Percentiles rank a stretch among this genome's conserved stretches.
These are phyloP conservation scores for Scedosporium dehoogii DNA, from an alignment of 2,329 filamentous ascomycete genomes.

Conservation along the genomic window DNA sequence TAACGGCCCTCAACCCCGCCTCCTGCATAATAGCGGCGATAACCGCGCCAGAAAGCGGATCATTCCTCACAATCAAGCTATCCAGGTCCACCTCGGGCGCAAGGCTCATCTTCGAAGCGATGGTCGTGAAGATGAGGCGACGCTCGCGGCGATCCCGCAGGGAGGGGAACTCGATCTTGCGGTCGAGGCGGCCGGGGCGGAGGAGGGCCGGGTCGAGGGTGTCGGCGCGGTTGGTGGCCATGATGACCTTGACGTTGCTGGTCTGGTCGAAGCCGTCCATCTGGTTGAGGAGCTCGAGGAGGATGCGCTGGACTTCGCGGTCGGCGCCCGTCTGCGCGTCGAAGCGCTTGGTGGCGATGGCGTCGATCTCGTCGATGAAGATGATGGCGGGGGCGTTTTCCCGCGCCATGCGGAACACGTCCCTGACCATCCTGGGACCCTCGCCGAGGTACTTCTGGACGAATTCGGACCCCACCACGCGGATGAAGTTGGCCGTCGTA, in stretches of 20 bases:
- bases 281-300: slow-evolving; percentile 94
- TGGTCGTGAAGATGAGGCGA: slow-evolving; percentile 94
- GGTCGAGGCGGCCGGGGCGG: slow-evolving; percentile 86
- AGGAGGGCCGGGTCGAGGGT: slow-evolving; percentile 92
- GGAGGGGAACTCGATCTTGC: slow-evolving; percentile 98
- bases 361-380: slow-evolving; percentile 99
- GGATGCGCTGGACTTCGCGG: slow-evolving; percentile 94
- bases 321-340: slow-evolving; percentile 97
- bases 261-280: slow-evolving; percentile 99
- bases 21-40: slow-evolving; percentile 99
- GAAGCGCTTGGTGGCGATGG: slow-evolving; percentile 97
- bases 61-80: slow-evolving; percentile 91
- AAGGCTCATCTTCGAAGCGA: slow-evolving; percentile 92
- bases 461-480: slow-evolving; percentile 95
- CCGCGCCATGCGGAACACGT: slow-evolving; percentile 97
- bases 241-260: slow-evolving; percentile 99
- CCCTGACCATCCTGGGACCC: slow-evolving; percentile 95
- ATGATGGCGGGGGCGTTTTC: slow-evolving; percentile 98
- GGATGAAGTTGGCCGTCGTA: slow-evolving; percentile 96
- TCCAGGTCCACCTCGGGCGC: slow-evolving; percentile 95
- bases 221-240: slow-evolving; percentile 98
- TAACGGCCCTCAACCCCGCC: slow-evolving; percentile 82
- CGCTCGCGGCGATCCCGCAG: slow-evolving; percentile 89
- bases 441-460: slow-evolving; percentile 98
- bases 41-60: slow-evolving; percentile 87